phyloP scores from a whole-genome alignment of 208 protist species.

The Trypanosoma scelopori region DNA sequence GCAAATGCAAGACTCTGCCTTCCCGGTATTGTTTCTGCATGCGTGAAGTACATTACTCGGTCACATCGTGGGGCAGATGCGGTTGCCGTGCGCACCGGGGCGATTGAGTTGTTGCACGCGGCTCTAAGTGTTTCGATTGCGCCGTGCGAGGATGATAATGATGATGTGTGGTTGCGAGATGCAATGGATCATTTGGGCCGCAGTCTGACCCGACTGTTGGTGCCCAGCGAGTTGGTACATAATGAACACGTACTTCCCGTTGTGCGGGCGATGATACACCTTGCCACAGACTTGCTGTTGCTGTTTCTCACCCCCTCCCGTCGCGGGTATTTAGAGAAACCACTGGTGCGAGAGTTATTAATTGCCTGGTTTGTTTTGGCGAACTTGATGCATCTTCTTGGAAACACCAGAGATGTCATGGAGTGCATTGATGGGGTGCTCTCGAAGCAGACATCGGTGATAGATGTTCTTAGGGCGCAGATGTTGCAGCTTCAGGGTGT shows the following conservation, averaged over 20 bases:
- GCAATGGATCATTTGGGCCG: slow-evolving; percentile 22
- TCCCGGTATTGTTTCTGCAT: slow-evolving; percentile 74
- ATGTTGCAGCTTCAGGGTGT: slow-evolving; percentile 46
- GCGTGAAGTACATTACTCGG: slow-evolving; percentile 66
- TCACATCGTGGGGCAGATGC: slow-evolving; percentile 74
- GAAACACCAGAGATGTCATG: background rate
- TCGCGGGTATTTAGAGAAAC: background rate
- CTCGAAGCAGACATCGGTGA: slow-evolving; percentile 20
- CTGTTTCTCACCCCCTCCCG: slow-evolving; percentile 4
- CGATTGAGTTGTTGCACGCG: slow-evolving; percentile 46
- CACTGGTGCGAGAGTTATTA: slow-evolving; percentile 17
- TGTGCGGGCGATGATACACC: slow-evolving; percentile 10
- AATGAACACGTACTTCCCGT: slow-evolving; percentile 6
- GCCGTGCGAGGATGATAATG: slow-evolving; percentile 8
- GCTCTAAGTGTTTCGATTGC: slow-evolving; percentile 29
- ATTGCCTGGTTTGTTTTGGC: slow-evolving; percentile 20
- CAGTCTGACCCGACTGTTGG: slow-evolving; percentile 11
- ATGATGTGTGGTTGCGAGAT: slow-evolving; percentile 25
- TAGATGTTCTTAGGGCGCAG: slow-evolving; percentile 35
- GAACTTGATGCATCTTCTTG: slow-evolving; percentile 27
- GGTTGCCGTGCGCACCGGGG: slow-evolving; percentile 46
- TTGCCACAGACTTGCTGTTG: slow-evolving; percentile 20
- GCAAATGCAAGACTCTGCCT: slow-evolving; percentile 62
- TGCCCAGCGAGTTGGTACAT: slow-evolving; percentile 7
- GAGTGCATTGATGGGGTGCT: background rate